Evolutionary conservation across 2,329 filamentous ascomycete species (phyloP).

Genomic region (Pseudogymnoascus destructans): DNA sequence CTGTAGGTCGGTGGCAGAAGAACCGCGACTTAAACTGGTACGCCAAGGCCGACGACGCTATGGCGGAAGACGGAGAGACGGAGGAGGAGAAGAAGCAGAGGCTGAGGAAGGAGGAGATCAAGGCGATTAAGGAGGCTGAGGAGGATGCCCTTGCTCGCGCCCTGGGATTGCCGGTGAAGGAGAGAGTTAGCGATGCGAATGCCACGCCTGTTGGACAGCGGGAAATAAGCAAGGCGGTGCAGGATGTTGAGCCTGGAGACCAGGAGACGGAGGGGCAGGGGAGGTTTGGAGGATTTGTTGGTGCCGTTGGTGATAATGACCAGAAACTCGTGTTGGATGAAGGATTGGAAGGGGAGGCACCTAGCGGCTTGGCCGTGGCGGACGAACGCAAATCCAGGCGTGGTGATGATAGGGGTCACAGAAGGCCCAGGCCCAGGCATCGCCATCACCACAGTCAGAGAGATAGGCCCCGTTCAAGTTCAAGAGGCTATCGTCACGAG

Average conservation of each 20-base stretch:
- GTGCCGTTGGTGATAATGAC: slow-evolving; percentile 17
- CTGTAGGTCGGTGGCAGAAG: slow-evolving; percentile 63
- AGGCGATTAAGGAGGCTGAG: slow-evolving; percentile 76
- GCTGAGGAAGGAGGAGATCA: slow-evolving; percentile 63
- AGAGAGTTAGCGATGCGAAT: slow-evolving; percentile 40
- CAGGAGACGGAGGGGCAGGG: slow-evolving; percentile 18
- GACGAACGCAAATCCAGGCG: slow-evolving; percentile 11
- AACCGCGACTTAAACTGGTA: slow-evolving; percentile 51
- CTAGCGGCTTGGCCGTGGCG: slow-evolving; percentile 17
- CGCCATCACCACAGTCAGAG: slow-evolving; percentile 24
- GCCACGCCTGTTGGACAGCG: slow-evolving; percentile 58
- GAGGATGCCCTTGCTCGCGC: slow-evolving; percentile 80
- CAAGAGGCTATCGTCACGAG: slow-evolving; percentile 16
- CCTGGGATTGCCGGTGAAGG: slow-evolving; percentile 62
- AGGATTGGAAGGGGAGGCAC: slow-evolving; percentile 8
- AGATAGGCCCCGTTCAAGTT: slow-evolving; percentile 18
- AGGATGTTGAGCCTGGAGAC: slow-evolving; percentile 28
- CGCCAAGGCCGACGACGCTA: slow-evolving; percentile 40
- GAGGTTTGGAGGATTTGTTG: slow-evolving; percentile 25
- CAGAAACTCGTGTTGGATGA: slow-evolving; percentile 8
- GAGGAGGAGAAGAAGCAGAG: slow-evolving; percentile 44
- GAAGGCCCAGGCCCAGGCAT: slow-evolving; percentile 19
- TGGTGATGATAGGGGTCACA: slow-evolving; percentile 11
- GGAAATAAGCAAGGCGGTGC: slow-evolving; percentile 42
- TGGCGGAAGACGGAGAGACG: slow-evolving; percentile 41